phyloP scores from a whole-genome alignment of 169 alveolate species.

The Plasmodium ovale region DNA sequence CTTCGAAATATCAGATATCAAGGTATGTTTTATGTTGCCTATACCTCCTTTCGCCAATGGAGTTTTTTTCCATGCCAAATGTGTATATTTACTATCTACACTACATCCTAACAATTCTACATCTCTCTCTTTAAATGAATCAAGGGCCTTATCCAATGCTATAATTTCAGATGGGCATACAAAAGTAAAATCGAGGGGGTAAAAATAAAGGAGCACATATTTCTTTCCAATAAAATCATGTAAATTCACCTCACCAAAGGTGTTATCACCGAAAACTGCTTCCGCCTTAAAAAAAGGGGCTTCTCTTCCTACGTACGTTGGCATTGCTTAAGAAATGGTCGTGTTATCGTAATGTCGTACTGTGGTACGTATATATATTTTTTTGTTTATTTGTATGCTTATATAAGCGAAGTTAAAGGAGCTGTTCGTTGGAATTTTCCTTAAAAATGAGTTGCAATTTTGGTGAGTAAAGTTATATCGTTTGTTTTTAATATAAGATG shows the following conservation, averaged over 20 bases:
- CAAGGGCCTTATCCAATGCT: constrained; percentile 94
- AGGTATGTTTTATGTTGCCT: constrained; percentile 95
- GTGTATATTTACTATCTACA: constrained; percentile 97
- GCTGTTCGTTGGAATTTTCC: not conserved
- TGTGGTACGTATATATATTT: not conserved
- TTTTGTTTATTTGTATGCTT: not conserved
- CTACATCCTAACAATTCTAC: constrained; percentile 96
- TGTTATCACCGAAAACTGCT: constrained; percentile 95
- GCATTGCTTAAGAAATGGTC: constrained; percentile 49
- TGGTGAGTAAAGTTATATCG: constrained; percentile 5
- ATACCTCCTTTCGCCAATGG: constrained; percentile 98
- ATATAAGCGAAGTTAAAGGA: not conserved
- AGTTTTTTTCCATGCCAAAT: constrained; percentile 96
- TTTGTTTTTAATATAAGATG: not conserved
- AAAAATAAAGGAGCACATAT: constrained; percentile 97
- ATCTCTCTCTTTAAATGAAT: constrained; percentile 93
- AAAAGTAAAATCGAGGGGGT: constrained; percentile 99
- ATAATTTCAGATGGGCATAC: constrained; percentile 99
- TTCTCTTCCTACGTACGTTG: constrained; percentile 85
- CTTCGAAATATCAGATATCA: constrained; percentile 94
- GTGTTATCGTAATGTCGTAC: not conserved
- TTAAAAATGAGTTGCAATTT: not conserved
- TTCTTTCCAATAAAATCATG: constrained; percentile 94
- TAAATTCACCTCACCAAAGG: constrained; percentile 92
- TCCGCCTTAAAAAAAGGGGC: constrained; percentile 97